Evolutionary conservation across 148 eudicot species (phyloP).

Genomic region (Persicaria tinctoria): DNA sequence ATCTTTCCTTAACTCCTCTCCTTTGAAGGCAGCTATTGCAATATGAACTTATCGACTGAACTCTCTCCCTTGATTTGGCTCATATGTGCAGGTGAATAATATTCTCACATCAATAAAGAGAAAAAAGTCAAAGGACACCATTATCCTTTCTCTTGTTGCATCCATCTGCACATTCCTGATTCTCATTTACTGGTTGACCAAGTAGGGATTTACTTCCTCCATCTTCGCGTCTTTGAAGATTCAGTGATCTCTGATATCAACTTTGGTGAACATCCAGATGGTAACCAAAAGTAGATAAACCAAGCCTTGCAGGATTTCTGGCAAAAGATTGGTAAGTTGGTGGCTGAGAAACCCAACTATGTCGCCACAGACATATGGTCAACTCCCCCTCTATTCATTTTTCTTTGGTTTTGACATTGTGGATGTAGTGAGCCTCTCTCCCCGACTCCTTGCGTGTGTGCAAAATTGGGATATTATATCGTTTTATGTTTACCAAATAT

Average conservation of each 20-base stretch:
- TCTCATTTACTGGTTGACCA: conserved; percentile 82
- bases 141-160: conserved; percentile 84
- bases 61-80: background rate
- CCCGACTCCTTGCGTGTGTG: no score
- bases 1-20: background rate
- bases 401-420: no score
- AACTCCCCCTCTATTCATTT: no score
- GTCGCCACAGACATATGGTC: no score
- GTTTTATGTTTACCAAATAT: no score
- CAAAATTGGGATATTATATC: no score
- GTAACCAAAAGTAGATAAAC: background rate
- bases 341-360: no score
- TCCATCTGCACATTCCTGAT: conserved; percentile 94
- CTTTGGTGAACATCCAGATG: background rate
- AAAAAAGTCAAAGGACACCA: conserved; percentile 98
- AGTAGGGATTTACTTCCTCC: conserved; percentile 22
- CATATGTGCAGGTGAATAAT: conserved; percentile 65
- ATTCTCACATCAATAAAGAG: conserved; percentile 83
- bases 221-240: conserved; percentile 9
- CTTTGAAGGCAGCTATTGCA: background rate
- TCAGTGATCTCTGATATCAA: conserved; percentile 16
- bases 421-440: no score
- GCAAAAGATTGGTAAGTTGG: no score
- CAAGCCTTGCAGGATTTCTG: background rate
- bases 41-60: background rate